Conservation (phyloP, 495 filamentous ascomycete species). For the Aspergillus sclerotiicarbonarius region DNA sequence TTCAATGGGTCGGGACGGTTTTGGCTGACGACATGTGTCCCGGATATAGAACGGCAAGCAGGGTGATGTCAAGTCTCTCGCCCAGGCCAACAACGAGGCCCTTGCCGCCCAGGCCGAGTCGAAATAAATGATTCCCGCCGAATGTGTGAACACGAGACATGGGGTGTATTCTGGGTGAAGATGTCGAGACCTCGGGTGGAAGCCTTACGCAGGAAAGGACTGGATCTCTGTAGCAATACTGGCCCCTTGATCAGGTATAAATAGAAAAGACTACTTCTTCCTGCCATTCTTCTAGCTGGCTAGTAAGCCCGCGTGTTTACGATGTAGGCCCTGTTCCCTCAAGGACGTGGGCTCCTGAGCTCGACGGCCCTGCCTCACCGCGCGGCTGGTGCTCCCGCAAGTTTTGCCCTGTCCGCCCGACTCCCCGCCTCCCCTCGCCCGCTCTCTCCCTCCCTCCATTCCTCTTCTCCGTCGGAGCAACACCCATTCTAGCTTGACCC, state of each 20-base stretch:
- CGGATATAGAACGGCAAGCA: conserved; percentile 86
- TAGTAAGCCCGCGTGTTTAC: background rate
- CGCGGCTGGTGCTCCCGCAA: conserved; percentile 16
- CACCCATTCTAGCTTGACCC: conserved; percentile 5
- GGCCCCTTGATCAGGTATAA: conserved; percentile 24
- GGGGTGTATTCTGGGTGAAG: conserved; percentile 23
- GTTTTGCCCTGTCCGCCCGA: conserved; percentile 27
- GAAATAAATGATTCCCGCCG: conserved; percentile 35
- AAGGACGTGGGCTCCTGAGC: conserved; percentile 2
- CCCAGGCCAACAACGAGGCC: conserved; percentile 66
- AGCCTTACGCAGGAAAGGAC: conserved; percentile 17
- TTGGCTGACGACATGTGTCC: conserved; percentile 22
- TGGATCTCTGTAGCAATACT: conserved; percentile 50
- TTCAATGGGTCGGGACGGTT: conserved; percentile 15
- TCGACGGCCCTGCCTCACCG: background rate
- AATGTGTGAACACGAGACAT: conserved; percentile 12
- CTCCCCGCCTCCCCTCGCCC: conserved; percentile 22
- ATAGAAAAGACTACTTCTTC: conserved; percentile 28
- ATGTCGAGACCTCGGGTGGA: conserved; percentile 19
- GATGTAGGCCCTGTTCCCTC: background rate
- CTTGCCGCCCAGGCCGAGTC: conserved; percentile 46
- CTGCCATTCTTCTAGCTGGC: background rate
- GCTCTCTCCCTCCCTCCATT: conserved; percentile 20
- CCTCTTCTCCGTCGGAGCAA: conserved; percentile 6
- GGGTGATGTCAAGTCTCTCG: conserved; percentile 76